Evolutionary conservation across 768 basidiomycete genomes (phyloP).

Genomic region (Leccinum olivaceopallidum): DNA sequence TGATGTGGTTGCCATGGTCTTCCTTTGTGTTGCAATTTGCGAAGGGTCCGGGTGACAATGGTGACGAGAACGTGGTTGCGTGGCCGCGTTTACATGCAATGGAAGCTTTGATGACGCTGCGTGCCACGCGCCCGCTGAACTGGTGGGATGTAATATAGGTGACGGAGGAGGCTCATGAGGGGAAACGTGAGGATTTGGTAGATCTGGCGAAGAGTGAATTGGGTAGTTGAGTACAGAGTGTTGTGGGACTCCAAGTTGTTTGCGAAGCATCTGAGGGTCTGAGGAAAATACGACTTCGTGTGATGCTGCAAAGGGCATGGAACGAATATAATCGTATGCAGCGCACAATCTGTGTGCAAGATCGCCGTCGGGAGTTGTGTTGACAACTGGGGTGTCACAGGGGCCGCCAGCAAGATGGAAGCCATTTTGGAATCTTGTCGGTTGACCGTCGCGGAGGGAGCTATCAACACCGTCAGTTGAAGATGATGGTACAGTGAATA

Average conservation of each 20-base stretch:
- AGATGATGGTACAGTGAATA: conserved; percentile 1
- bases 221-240: conserved; percentile 31
- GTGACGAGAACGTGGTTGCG: conserved; percentile 1
- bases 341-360: conserved; percentile 21
- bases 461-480: not conserved
- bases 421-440: not conserved
- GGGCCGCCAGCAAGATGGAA: conserved; percentile 1
- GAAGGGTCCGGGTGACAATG: not conserved
- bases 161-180: conserved; percentile 1
- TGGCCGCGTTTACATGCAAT: conserved; percentile 5
- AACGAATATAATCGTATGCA: conserved; percentile 28
- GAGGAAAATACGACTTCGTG: conserved; percentile 15
- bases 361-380: conserved; percentile 16
- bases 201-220: conserved; percentile 12
- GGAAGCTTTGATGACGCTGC: conserved; percentile 2
- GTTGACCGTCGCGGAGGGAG: not conserved
- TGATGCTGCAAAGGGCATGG: conserved; percentile 20
- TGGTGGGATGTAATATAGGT: not conserved
- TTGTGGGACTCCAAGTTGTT: conserved; percentile 32
- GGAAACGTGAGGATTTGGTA: conserved; percentile 28
- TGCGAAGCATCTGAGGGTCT: conserved; percentile 29
- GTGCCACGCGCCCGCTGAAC: not conserved
- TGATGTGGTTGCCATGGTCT: not conserved
- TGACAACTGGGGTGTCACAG: not conserved
- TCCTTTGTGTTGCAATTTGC: not conserved